phyloP scores from a whole-genome alignment of 768 basidiomycete genomes.

The Xerocomus potaroensis region DNA sequence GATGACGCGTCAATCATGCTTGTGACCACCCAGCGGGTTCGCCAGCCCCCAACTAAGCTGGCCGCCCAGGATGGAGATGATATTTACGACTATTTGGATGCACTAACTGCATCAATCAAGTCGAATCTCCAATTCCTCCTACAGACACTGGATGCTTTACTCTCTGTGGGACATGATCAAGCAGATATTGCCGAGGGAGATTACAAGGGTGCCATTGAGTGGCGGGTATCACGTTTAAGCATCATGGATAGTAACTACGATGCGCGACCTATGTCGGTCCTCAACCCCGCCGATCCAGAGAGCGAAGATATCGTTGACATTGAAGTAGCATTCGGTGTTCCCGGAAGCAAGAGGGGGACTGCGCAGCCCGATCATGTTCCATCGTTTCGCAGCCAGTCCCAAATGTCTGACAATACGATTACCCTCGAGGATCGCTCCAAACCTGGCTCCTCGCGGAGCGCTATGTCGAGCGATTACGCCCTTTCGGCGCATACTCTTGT shows the following conservation, averaged over 20 bases:
- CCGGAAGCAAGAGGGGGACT: constrained; percentile 32
- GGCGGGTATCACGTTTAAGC: constrained; percentile 70
- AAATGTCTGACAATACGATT: constrained; percentile 33
- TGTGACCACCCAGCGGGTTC: constrained; percentile 46
- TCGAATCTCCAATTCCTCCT: constrained; percentile 54
- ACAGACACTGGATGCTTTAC: constrained; percentile 57
- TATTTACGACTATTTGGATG: constrained; percentile 43
- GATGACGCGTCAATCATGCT: constrained; percentile 66
- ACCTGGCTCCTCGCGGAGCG: constrained; percentile 15
- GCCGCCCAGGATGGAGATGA: constrained; percentile 17
- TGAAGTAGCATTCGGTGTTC: constrained; percentile 44
- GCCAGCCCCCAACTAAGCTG: constrained; percentile 6
- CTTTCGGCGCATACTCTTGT: constrained; percentile 24
- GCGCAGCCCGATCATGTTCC: constrained; percentile 21
- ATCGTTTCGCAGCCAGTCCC: constrained; percentile 31
- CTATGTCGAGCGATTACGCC: constrained; percentile 22
- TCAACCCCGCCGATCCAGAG: constrained; percentile 38
- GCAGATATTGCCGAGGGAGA: constrained; percentile 64
- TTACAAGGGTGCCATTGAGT: constrained; percentile 72
- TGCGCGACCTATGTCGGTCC: constrained; percentile 37
- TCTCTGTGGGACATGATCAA: constrained; percentile 66
- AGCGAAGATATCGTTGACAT: constrained; percentile 56
- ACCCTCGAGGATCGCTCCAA: constrained; percentile 27
- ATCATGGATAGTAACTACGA: constrained; percentile 50
- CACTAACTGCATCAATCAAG: constrained; percentile 47